Percentiles rank a stretch among this genome's conserved stretches.
Evolutionary conservation across 805 yeast genomes (phyloP).

Genomic region (Candida sphagnicola): DNA sequence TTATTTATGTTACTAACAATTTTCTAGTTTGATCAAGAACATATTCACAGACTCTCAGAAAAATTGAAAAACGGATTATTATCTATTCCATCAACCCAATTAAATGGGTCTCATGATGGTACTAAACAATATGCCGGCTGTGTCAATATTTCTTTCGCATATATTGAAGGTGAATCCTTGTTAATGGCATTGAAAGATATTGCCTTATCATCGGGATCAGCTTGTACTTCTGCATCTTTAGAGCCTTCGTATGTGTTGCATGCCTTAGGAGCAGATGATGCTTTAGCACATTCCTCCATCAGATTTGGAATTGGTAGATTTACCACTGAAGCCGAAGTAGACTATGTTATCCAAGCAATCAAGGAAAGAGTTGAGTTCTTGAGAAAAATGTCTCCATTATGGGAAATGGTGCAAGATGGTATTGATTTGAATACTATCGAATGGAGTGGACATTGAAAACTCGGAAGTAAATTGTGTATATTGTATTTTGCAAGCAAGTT

Average conservation of each 20-base stretch:
- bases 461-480: background rate
- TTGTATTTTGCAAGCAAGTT: background rate
- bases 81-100: conserved; percentile 79
- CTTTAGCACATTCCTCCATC: conserved; percentile 96
- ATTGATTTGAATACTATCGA: conserved; percentile 90
- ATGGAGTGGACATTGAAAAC: conserved; percentile 83
- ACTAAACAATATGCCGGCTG: conserved; percentile 74
- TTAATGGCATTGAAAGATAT: conserved; percentile 97
- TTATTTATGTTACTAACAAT: conserved; percentile 4
- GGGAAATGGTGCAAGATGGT: conserved; percentile 99
- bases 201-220: conserved; percentile 94
- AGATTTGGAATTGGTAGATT: conserved; percentile 97
- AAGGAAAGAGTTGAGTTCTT: conserved; percentile 85
- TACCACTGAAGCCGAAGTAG: conserved; percentile 94
- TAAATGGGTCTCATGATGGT: conserved; percentile 75
- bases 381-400: conserved; percentile 88
- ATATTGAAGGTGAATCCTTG: conserved; percentile 95
- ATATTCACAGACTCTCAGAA: conserved; percentile 67
- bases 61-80: conserved; percentile 71
- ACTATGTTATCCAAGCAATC: conserved; percentile 87
- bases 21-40: conserved; percentile 54
- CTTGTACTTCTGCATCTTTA: conserved; percentile 96
- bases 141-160: conserved; percentile 94
- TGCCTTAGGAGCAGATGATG: conserved; percentile 97
- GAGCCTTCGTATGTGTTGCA: conserved; percentile 97